Percentiles rank a stretch among this genome's conserved stretches.
Conservation (phyloP, 2,329 filamentous ascomycete genomes). For the Esteya vermicola region DNA sequence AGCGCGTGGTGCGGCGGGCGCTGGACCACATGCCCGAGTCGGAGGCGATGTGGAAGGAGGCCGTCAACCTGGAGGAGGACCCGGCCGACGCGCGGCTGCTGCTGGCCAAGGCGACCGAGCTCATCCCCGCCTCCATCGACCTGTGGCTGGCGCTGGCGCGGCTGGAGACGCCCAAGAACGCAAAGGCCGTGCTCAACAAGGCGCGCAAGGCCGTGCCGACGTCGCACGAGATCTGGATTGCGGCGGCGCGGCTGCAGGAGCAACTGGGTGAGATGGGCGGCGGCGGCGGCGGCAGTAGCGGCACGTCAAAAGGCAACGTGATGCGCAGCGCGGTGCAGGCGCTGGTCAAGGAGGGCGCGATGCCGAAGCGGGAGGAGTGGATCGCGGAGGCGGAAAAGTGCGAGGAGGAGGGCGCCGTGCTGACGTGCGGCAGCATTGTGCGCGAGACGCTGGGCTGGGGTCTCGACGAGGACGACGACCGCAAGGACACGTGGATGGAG, state of each 20-base stretch:
- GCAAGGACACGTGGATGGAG: slow-evolving; percentile 91
- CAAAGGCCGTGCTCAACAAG: slow-evolving; percentile 88
- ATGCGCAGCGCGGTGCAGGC: slow-evolving; percentile 91
- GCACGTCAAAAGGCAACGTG: slow-evolving; percentile 60
- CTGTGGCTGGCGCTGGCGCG: slow-evolving; percentile 89
- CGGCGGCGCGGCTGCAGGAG: slow-evolving; percentile 80
- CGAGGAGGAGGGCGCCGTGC: slow-evolving; percentile 75
- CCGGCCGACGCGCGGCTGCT: slow-evolving; percentile 75
- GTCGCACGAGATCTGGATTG: slow-evolving; percentile 93
- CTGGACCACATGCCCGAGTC: slow-evolving; percentile 89
- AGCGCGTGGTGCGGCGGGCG: slow-evolving; percentile 82
- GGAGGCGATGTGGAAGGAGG: slow-evolving; percentile 94
- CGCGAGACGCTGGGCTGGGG: slow-evolving; percentile 86
- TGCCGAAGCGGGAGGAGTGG: slow-evolving; percentile 97
- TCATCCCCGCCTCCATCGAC: slow-evolving; percentile 87
- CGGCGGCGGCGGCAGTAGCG: slow-evolving; percentile 36
- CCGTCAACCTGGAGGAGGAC: slow-evolving; percentile 89
- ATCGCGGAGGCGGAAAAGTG: slow-evolving; percentile 88
- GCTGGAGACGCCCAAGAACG: slow-evolving; percentile 78
- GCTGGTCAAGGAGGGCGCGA: slow-evolving; percentile 79
- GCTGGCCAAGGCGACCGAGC: slow-evolving; percentile 86
- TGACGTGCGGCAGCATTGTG: slow-evolving; percentile 83
- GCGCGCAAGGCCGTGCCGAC: slow-evolving; percentile 88
- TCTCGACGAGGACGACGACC: slow-evolving; percentile 89
- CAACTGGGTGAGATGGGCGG: slow-evolving; percentile 50